Percentiles rank a stretch among this genome's conserved stretches.
These are phyloP conservation scores for Talaromyces atroroseus DNA, from an alignment of 2,329 filamentous ascomycete genomes.

Conservation along the genomic window DNA sequence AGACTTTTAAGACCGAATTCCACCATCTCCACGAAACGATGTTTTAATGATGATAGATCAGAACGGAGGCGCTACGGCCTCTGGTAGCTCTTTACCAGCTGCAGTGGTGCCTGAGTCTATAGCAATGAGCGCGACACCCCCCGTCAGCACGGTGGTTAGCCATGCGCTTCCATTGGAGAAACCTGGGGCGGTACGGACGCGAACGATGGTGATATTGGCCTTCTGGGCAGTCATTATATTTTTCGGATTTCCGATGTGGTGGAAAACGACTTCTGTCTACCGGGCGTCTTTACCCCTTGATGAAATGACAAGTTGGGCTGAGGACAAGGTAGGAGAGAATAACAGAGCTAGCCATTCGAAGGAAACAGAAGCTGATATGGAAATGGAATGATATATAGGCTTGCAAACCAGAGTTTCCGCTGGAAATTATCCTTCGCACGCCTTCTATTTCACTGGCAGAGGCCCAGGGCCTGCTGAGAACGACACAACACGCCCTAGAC, in stretches of 20 bases:
- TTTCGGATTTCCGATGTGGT: conserved; percentile 90
- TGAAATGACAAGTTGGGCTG: conserved; percentile 86
- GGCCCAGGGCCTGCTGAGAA: conserved; percentile 65
- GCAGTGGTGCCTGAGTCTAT: not conserved
- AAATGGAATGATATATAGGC: conserved; percentile 50
- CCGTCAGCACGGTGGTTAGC: conserved; percentile 24
- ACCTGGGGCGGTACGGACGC: conserved; percentile 60
- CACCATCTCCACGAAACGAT: conserved; percentile 20
- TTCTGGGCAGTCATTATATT: conserved; percentile 86
- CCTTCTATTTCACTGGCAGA: conserved; percentile 61
- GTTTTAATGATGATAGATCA: conserved; percentile 30
- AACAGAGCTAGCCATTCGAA: not conserved
- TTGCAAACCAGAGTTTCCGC: conserved; percentile 81
- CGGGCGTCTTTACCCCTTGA: conserved; percentile 75
- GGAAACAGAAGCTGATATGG: not conserved
- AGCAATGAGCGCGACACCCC: conserved; percentile 4
- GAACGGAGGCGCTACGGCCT: conserved; percentile 30
- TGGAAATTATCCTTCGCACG: conserved; percentile 73
- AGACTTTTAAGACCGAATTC: not conserved
- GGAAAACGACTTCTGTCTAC: conserved; percentile 88
- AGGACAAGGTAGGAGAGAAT: conserved; percentile 66
- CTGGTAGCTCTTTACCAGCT: conserved; percentile 12
- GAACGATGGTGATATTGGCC: conserved; percentile 71
- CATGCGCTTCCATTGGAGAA: conserved; percentile 71
- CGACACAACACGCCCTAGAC: conserved; percentile 82